These are phyloP conservation scores for Ophioceras dolichostomum DNA, from an alignment of 2,329 filamentous ascomycete genomes.

Conservation along the genomic window DNA sequence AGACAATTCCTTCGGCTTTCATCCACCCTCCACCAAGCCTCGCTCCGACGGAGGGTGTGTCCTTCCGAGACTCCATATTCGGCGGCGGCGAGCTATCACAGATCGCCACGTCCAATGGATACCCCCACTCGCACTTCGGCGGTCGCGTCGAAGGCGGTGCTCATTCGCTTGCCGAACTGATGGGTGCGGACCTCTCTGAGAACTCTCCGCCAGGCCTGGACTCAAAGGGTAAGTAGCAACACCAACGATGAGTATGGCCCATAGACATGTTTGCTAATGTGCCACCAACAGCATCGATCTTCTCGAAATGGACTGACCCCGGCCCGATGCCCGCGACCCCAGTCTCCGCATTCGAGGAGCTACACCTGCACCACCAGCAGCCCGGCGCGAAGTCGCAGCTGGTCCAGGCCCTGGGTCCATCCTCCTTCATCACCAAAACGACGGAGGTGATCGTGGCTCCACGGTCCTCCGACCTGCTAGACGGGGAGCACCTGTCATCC, in stretches of 20 bases:
- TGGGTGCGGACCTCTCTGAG: conserved; percentile 1
- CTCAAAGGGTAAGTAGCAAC: too few species aligned
- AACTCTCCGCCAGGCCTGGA: conserved; percentile 6
- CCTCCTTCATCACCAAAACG: conserved; percentile 27
- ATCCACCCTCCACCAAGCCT: too few species aligned
- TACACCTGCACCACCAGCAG: too few species aligned
- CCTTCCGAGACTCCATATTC: not conserved
- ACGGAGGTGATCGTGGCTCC: conserved; percentile 24
- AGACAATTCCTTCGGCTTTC: too few species aligned
- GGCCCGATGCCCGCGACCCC: conserved; percentile 11
- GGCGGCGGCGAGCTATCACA: not conserved
- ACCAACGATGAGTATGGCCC: too few species aligned
- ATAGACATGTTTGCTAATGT: too few species aligned
- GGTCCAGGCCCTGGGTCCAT: conserved; percentile 26
- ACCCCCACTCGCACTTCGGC: not conserved
- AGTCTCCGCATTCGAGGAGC: conserved; percentile 6
- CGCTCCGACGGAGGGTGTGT: too few species aligned
- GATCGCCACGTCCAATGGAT: not conserved
- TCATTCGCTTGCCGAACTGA: not conserved
- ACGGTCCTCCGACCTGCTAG: conserved; percentile 17
- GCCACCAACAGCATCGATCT: conserved; percentile 29
- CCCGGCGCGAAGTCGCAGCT: conserved; percentile 12
- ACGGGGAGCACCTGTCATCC: conserved; percentile 20
- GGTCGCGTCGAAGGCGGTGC: not conserved
- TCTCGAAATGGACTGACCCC: conserved; percentile 30